phyloP scores from a whole-genome alignment of 495 filamentous ascomycete genomes.

The Penicillium psychrofluorescens region DNA sequence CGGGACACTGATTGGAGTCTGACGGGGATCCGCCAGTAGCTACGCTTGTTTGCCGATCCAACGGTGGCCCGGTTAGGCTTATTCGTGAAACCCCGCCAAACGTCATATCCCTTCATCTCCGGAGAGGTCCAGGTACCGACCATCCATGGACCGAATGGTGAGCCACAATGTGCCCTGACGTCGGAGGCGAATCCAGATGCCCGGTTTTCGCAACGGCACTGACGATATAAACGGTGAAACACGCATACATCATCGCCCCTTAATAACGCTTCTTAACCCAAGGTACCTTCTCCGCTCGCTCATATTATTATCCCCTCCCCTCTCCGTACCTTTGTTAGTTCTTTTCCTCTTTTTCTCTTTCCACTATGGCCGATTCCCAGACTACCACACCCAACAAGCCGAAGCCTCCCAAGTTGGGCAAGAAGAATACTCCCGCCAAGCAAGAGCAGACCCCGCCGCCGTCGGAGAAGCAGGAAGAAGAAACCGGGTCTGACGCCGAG shows the following conservation, averaged over 20 bases:
- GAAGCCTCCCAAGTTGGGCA: conserved; percentile 27
- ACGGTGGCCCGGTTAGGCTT: not conserved
- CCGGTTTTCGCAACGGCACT: conserved; percentile 5
- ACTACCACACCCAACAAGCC: conserved; percentile 20
- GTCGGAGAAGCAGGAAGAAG: conserved; percentile 14
- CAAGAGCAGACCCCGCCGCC: conserved; percentile 26
- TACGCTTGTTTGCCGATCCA: not conserved
- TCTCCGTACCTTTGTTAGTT: conserved; percentile 13
- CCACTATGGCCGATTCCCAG: conserved; percentile 30
- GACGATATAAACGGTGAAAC: conserved; percentile 17
- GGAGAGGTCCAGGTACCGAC: too few species aligned
- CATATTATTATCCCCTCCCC: conserved; percentile 13
- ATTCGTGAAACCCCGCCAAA: not conserved
- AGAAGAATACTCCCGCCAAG: conserved; percentile 23
- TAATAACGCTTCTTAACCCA: conserved; percentile 8
- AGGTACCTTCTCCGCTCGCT: conserved; percentile 17
- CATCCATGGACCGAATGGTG: not conserved
- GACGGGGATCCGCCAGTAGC: not conserved
- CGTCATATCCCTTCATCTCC: not conserved
- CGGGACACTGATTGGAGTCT: conserved; percentile 12
- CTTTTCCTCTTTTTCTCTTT: conserved; percentile 12
- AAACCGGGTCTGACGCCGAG: conserved; percentile 3
- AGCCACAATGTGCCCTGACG: conserved; percentile 15
- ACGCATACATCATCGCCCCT: conserved; percentile 17
- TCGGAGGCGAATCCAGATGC: conserved; percentile 19